Conservation (phyloP, 768 basidiomycete species). For the Amanita molliuscula region DNA sequence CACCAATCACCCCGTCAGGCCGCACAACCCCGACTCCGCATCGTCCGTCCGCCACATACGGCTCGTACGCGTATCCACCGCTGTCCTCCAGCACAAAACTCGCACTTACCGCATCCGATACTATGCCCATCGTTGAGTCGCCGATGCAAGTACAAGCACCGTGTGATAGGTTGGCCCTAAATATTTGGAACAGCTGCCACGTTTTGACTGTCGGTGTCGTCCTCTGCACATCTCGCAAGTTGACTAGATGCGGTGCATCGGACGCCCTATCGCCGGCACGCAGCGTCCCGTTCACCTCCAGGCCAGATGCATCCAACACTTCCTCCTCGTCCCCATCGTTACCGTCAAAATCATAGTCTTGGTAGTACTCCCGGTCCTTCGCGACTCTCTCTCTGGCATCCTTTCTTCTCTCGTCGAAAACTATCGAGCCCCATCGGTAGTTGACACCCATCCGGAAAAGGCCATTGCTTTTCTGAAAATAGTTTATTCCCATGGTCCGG, state of each 20-base stretch:
- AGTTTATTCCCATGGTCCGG: slow-evolving; percentile 2
- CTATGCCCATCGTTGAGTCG: slow-evolving; percentile 8
- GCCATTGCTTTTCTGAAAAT: slow-evolving; percentile 10
- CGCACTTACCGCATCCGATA: slow-evolving; percentile 8
- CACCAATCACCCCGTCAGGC: slow-evolving; percentile 38
- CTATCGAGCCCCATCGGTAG: slow-evolving; percentile 31
- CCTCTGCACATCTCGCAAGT: slow-evolving; percentile 9
- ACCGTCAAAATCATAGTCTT: not conserved
- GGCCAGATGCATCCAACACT: slow-evolving; percentile 14
- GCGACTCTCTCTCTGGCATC: not conserved
- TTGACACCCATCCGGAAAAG: slow-evolving; percentile 32
- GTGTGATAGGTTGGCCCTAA: slow-evolving; percentile 26
- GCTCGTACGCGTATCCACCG: slow-evolving; percentile 26
- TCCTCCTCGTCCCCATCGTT: slow-evolving; percentile 20
- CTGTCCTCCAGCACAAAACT: slow-evolving; percentile 25
- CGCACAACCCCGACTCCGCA: slow-evolving; percentile 26
- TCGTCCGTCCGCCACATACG: slow-evolving; percentile 24
- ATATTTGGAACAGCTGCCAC: slow-evolving; percentile 23
- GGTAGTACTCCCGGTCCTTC: not conserved
- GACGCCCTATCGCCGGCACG: slow-evolving; percentile 36
- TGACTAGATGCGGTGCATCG: slow-evolving; percentile 25
- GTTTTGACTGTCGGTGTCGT: slow-evolving; percentile 9
- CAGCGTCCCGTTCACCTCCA: slow-evolving; percentile 15
- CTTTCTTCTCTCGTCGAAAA: slow-evolving; percentile 19
- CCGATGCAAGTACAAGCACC: slow-evolving; percentile 27